phyloP scores from a whole-genome alignment of 2,329 filamentous ascomycete species.

The Trichoderma sp. region DNA sequence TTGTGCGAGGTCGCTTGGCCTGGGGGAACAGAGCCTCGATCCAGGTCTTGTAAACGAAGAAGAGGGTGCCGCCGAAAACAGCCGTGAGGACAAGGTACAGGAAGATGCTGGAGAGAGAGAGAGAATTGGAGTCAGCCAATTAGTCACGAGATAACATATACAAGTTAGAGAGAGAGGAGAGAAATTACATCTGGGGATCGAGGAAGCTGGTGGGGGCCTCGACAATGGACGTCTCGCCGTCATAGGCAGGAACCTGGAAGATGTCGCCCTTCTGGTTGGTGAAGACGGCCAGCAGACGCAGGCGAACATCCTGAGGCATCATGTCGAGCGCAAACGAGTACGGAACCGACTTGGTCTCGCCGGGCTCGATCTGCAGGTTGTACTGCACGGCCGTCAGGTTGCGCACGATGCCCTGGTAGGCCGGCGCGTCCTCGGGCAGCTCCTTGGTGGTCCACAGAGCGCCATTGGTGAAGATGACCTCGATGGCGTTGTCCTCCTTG shows the following conservation, averaged over 20 bases:
- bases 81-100: conserved; percentile 87
- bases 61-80: conserved; percentile 74
- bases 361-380: conserved; percentile 68
- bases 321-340: conserved; percentile 88
- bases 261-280: conserved; percentile 62
- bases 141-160: neutral
- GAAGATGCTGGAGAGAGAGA: conserved; percentile 70
- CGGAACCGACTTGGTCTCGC: conserved; percentile 70
- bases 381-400: conserved; percentile 81
- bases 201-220: conserved; percentile 89
- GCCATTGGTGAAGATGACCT: conserved; percentile 73
- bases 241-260: conserved; percentile 76
- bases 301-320: conserved; percentile 81
- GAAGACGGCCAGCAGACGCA: conserved; percentile 75
- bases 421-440: conserved; percentile 44
- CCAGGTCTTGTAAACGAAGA: conserved; percentile 99
- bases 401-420: conserved; percentile 61
- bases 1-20: conserved; percentile 64
- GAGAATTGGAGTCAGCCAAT: neutral
- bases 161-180: neutral
- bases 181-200: conserved; percentile 82
- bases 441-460: conserved; percentile 59
- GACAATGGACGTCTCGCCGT: conserved; percentile 79
- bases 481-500: conserved; percentile 72
- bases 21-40: conserved; percentile 94